Base-by-base conservation (phyloP, 163 green algal genomes). In the Prototheca cutis region DNA sequence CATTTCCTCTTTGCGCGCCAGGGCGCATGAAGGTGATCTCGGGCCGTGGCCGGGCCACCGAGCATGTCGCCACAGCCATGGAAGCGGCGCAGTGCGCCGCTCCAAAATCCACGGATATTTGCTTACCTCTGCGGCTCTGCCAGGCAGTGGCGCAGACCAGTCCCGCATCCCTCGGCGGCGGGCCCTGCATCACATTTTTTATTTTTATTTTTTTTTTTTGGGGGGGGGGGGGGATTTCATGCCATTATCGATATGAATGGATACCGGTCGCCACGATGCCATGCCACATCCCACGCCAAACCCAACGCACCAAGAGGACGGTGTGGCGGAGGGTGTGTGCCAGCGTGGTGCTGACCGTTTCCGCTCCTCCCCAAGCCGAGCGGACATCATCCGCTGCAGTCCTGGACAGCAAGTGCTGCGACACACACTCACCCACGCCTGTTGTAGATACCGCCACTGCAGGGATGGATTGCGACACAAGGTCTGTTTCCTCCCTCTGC, bases 61-160 rank as follows among this genome's bases (percentile, higher is more conserved):
- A 10, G 36, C 36, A 45, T 10, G 13, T 10, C 36, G 36, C 36
- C 36, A 45, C 36, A 10, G 36, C 36, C 36, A 45, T 10, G 36
- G 36, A 45, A 15, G 13, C 13, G 36, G 36, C 13, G 36, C 36
- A 45, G 53, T 66, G 53, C 8, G 53, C 65, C 15, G 60, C 58
- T 18, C 58, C 53, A 49, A 72, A 23, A 40, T 72, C 65, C 19
- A 66, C 65, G n/a, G 40, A 25, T 36, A 48, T n/a, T n/a, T n/a
- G n/a, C 36, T 1, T 45, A 15, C 13, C 36, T 1, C 17, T 15
- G 36, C 36, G 17, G 36, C 36, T 15, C 36, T 45, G 36, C 36
- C 17, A 15, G 36, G 36, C 36, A 10, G 17, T 10, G 36, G 17
- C 36, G 1, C 36, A 45, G 36, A 45, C 17, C 36, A 45, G 13